phyloP scores from a whole-genome alignment of 1,139 yeast genomes.

The Oligophagozyma castellii region DNA sequence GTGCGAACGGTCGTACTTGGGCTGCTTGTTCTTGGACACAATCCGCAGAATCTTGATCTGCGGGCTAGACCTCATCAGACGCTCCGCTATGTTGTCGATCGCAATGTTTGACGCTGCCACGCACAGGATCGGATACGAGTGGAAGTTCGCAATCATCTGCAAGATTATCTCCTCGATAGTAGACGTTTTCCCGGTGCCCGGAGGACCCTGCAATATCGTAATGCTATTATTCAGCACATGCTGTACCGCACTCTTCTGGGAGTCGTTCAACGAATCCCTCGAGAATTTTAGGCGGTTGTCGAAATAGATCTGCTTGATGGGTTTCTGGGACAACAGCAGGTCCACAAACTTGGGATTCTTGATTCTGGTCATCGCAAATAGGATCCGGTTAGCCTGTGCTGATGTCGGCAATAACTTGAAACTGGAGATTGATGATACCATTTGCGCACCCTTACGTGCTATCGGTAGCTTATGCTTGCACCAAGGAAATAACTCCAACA shows the following conservation, averaged over 20 bases:
- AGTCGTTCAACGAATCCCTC: conserved; percentile 39
- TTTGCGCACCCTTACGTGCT: no score
- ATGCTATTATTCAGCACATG: conserved; percentile 54
- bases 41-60: conserved; percentile 39
- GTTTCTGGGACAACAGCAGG: conserved; percentile 46
- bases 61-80: conserved; percentile 37
- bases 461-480: conserved; percentile 38
- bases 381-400: conserved; percentile 46
- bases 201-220: conserved; percentile 56
- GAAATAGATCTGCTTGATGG: conserved; percentile 45
- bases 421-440: conserved; percentile 13
- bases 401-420: conserved; percentile 48
- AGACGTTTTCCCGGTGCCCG: conserved; percentile 58
- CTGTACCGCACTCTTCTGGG: conserved; percentile 56
- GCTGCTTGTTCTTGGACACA: conserved; percentile 46
- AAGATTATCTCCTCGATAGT: conserved; percentile 53
- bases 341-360: conserved; percentile 43
- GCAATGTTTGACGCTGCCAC: conserved; percentile 71
- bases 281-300: conserved; percentile 39
- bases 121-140: conserved; percentile 51
- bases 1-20: conserved; percentile 42
- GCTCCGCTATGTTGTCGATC: conserved; percentile 64
- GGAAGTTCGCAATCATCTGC: conserved; percentile 41
- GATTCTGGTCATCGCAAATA: conserved; percentile 49
- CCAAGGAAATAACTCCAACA: conserved; percentile 46